phyloP scores from a whole-genome alignment of 1,284 basidiomycete species.

The Ceratorhiza oryzae-sativae region DNA sequence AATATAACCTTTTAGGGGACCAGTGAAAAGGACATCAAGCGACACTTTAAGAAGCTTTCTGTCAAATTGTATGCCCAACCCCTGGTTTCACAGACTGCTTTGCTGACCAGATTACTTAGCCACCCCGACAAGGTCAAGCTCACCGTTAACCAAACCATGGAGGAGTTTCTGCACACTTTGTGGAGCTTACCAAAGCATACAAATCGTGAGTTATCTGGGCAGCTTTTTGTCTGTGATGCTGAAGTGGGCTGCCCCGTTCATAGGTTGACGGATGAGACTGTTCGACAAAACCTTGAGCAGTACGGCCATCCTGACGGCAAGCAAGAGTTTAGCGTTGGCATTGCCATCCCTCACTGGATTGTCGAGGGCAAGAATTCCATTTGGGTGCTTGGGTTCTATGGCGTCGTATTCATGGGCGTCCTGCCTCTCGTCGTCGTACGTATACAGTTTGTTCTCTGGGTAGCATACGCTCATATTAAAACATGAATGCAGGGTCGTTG shows the following conservation, averaged over 20 bases:
- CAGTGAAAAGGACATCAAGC: conserved; percentile 93
- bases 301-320: conserved; percentile 98
- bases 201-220: conserved; percentile 71
- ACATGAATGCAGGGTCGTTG: conserved; percentile 71
- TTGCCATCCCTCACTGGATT: conserved; percentile 95
- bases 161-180: conserved; percentile 88
- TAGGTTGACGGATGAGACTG: conserved; percentile 91
- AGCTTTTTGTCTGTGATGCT: not conserved
- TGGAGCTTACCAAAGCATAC: conserved; percentile 97
- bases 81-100: not conserved
- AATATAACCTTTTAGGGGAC: conserved; percentile 55
- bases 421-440: conserved; percentile 85
- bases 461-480: not conserved
- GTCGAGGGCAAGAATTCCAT: conserved; percentile 91
- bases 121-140: conserved; percentile 97
- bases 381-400: conserved; percentile 90
- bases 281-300: conserved; percentile 88
- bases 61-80: conserved; percentile 73
- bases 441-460: conserved; percentile 44
- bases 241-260: not conserved
- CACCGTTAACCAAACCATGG: conserved; percentile 83
- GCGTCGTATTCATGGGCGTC: conserved; percentile 82
- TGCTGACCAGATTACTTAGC: conserved; percentile 55
- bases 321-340: conserved; percentile 93
- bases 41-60: conserved; percentile 95